Evolutionary conservation across 2,329 filamentous ascomycete species (phyloP).

Genomic region (Beauveria sp.): DNA sequence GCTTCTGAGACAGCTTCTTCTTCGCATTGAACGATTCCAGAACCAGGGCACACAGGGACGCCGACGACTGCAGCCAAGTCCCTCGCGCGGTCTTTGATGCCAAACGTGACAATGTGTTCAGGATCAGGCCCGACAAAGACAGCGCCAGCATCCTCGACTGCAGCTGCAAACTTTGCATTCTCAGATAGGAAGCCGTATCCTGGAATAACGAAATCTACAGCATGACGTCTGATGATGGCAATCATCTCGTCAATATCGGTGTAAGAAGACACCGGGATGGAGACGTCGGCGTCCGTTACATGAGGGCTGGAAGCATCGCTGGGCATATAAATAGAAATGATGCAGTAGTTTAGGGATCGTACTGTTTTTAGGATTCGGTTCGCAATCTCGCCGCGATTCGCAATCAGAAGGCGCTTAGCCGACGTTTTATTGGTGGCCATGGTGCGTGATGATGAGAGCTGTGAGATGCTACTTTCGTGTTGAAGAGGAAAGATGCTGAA

Average conservation of each 20-base stretch:
- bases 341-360: slow-evolving; percentile 40
- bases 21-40: slow-evolving; percentile 5
- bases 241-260: slow-evolving; percentile 18
- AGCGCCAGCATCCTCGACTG: slow-evolving; percentile 44
- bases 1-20: not conserved
- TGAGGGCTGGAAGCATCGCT: slow-evolving; percentile 48
- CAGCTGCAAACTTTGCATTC: slow-evolving; percentile 50
- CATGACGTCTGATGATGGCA: slow-evolving; percentile 30
- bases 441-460: not conserved
- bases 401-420: slow-evolving; percentile 42
- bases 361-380: slow-evolving; percentile 37
- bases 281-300: slow-evolving; percentile 44
- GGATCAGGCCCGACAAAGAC: slow-evolving; percentile 51
- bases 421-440: not conserved
- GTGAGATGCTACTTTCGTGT: not conserved
- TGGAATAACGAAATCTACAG: slow-evolving; percentile 50
- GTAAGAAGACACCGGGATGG: slow-evolving; percentile 27
- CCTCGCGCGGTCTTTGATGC: slow-evolving; percentile 51
- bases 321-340: slow-evolving; percentile 50
- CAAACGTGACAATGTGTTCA: slow-evolving; percentile 45
- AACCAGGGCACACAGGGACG: slow-evolving; percentile 32
- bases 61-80: slow-evolving; percentile 41
- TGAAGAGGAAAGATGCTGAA: no score
- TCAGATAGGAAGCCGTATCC: slow-evolving; percentile 60
- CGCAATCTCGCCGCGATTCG: slow-evolving; percentile 54